Base-by-base conservation (phyloP, 148 eudicot genomes). In the Fallopia convolvulus region DNA sequence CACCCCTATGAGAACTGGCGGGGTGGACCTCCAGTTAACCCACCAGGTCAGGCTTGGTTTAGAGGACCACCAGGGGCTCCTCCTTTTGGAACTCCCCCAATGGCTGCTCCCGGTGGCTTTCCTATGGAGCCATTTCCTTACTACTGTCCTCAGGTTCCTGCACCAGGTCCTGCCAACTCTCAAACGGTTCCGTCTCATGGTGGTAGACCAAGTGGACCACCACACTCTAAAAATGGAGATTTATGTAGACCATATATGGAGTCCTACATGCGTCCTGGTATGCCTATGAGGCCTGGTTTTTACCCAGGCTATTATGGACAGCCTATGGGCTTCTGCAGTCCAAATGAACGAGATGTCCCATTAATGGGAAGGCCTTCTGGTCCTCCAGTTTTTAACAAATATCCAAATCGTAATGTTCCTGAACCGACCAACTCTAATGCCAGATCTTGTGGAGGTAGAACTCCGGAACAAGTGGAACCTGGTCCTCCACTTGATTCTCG, bases 51-150 rank as follows among this genome's bases (percentile, higher is more conserved):
- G 46, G 92, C 82, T 77, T 95, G 97, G 99, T 92, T 85, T 77
- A 85, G 97, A 79, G 97, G 93, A 77, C 99, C 93, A 76, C 97
- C 90, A 13, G 88, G 83, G 18, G 91, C 85, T 61, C 96, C 97
- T 21, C 96, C 97, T 21, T 93, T 86, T 89, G 90, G 87, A 61
- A 79, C 85, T 44, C 94, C 94, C 20, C 75, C 36, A 10, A 44
- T 48, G 55, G 79, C 85, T 68, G 82, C 80, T 82, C 94, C 97
- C n/a, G 89, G 93, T 71, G 94, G 93, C 74, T 96, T 87, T 80
- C 94, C 89, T 7, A 83, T 93, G 86, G 99, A 96, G 74, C 94
- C 90, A 44, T 96, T 81, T 83, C 93, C 97, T 77, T 93, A 88
- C 72, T 96, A 83, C 86, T 87, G 81, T 41, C 90, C 97, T 71